Percentiles rank a stretch among this genome's conserved stretches.
phyloP scores from a whole-genome alignment of 106 monocot genomes.

The Dendrobium officinale region DNA sequence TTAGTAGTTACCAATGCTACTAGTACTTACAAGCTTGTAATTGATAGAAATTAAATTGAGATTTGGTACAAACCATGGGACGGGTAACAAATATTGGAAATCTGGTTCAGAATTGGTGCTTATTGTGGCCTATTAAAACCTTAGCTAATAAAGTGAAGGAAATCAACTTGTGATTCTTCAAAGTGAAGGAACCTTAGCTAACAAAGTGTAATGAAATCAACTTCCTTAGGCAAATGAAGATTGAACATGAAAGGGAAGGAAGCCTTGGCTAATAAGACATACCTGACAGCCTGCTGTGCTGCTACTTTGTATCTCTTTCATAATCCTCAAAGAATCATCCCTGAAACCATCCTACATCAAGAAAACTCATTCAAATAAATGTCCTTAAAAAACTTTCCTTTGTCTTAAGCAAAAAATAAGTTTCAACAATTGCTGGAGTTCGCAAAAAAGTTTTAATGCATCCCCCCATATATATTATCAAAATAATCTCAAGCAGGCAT shows the following conservation, averaged over 20 bases:
- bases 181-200: too few species aligned
- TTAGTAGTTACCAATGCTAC: not conserved
- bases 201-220: not conserved
- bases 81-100: too few species aligned
- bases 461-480: not conserved
- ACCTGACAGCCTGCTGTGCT: conserved; percentile 19
- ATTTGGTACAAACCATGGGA: too few species aligned
- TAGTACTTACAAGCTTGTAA: not conserved
- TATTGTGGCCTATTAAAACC: too few species aligned
- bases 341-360: conserved; percentile 23
- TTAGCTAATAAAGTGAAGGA: too few species aligned
- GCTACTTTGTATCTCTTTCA: conserved; percentile 26
- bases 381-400: not conserved
- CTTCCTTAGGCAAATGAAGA: not conserved
- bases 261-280: not conserved
- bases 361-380: not conserved
- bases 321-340: conserved; percentile 29
- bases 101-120: too few species aligned
- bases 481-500: not conserved
- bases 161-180: too few species aligned
- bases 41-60: not conserved
- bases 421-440: not conserved
- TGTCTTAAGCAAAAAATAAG: not conserved
- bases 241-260: not conserved
- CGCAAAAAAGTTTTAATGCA: not conserved